Base-by-base conservation (phyloP, 345 rosid genomes). In the Anacardium occidentale region DNA sequence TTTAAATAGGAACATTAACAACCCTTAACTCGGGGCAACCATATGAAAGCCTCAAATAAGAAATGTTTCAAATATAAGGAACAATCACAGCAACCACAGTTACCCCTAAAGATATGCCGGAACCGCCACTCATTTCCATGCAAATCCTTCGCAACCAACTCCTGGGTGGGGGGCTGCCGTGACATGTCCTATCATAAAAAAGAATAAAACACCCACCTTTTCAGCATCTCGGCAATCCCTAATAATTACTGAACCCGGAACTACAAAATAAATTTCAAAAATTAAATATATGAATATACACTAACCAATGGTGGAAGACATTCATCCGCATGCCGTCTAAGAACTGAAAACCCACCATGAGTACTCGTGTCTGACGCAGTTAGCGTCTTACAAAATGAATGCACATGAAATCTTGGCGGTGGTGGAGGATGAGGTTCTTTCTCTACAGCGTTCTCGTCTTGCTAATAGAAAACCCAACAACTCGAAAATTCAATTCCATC, bases 291-390 rank as follows among this genome's bases (percentile, higher is more conserved):
- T 42, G 42, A 7, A 50, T 5, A 14, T 22, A 62, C 32, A 76
- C 88, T 24, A 68, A 92, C 98, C 98, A 92, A 71, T 25, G 89
- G 88, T 3, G 98, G 98, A 15, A 92, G 92, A 69, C 96, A 92
- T 69, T 90, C 97, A 70, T 90, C 94, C 1, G 94, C 98, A 67
- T 92, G 98, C 14, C 96, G 82, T 60, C 88, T 83, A 20, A 87
- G 86, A 18, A 92, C 96, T 3, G 98, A 90, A 80, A 90, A 92
- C 60, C 98, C 98, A 75, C 98, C 96, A 40, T 92, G 98, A 9
- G 98, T 92, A 80, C 98, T 90, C n/a, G 96, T 90, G 72, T 92
- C 98, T 0, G 98, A 90, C 7, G 98, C 96, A 58, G 98, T 92
- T 71, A 92, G 76, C 15, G 94, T 89, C 81, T 92, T 92, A 78